Evolutionary conservation across 495 filamentous ascomycete genomes (phyloP), one percentile per base, ranked within the genome.

Genomic region (Penicillium pancosmium): DNA sequence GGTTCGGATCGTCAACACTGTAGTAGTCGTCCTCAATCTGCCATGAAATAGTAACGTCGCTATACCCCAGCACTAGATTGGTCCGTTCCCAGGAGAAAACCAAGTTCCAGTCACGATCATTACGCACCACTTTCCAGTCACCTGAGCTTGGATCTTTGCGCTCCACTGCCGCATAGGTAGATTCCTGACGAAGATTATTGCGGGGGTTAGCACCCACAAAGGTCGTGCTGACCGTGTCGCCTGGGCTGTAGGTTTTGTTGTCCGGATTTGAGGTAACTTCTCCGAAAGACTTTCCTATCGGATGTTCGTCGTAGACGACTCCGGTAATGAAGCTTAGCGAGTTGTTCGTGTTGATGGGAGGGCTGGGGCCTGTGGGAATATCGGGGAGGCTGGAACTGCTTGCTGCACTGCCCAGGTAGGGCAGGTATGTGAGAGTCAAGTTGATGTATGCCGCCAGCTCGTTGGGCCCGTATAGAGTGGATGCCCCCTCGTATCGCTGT

Each of bases 401-500:
- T 5, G 74, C 57, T 8, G 66, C 56, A 18, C 68, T 66, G 12
- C 67, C 76, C 6, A 98, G 83, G 65, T 89, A 90, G 2, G 85
- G 85, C 5, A 96, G 78, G 62, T 87, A 85, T 8, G 82, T 83
- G 35, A 89, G 79, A 5, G 91, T 94, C 35, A 93, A 74, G 69
- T 95, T 91, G 73, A 98, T 88, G 74, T 97, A 93, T 1, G 92
- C 93, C 38, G 91, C 87, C 5, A 97, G 81, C 0, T 91, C 96
- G 66, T 93, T 87, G n/a, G 91, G 91, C 0, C 94, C 94, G 73
- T 96, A 97, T 27, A 97, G 84, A 4, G 94, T 98, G 25, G 91
- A 95, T 15, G 92, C 94, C 50, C 94, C 94, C 76, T 98, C 94
- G 73, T 97, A 97, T 50, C 94, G 86, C 73, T 98, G 94, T 54